Evolutionary conservation across 345 rosid species (phyloP).

Genomic region (Euclidium syriacum): DNA sequence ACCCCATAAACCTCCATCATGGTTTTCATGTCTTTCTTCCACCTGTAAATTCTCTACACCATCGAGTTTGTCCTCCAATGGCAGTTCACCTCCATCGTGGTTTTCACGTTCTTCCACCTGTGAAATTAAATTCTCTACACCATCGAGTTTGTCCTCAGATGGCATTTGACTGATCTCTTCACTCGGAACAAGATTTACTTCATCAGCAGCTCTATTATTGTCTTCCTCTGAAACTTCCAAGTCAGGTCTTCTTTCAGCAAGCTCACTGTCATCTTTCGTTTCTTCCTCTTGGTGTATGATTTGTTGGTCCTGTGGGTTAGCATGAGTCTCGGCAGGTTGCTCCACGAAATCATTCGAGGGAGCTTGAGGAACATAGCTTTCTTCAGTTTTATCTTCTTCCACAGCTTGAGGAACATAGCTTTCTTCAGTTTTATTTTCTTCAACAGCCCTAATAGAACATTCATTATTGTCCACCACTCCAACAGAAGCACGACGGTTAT

Average conservation of each 20-base stretch:
- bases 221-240: slow-evolving; percentile 42
- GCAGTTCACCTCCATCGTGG: no score
- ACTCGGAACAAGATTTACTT: slow-evolving; percentile 27
- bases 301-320: slow-evolving; percentile 7
- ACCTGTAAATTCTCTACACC: slow-evolving; percentile 25
- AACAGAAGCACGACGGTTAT: slow-evolving; percentile 35
- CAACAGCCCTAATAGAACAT: slow-evolving; percentile 32
- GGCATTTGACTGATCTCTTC: slow-evolving; percentile 27
- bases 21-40: slow-evolving; percentile 24
- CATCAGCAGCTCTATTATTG: slow-evolving; percentile 38
- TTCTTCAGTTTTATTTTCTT: slow-evolving; percentile 38
- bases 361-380: slow-evolving; percentile 20
- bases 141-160: slow-evolving; percentile 24
- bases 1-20: slow-evolving; percentile 22
- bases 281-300: slow-evolving; percentile 13
- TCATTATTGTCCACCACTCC: slow-evolving; percentile 39
- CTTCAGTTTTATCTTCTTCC: slow-evolving; percentile 39
- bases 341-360: slow-evolving; percentile 5
- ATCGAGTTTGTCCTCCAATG: slow-evolving; percentile 26
- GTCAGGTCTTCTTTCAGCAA: slow-evolving; percentile 35
- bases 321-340: slow-evolving; percentile 16
- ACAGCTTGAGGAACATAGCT: slow-evolving; percentile 17
- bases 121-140: no score
- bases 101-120: no score
- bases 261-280: slow-evolving; percentile 33